Evolutionary conservation across 768 basidiomycete genomes (phyloP).

Genomic region (Dioszegia aurantiaca): DNA sequence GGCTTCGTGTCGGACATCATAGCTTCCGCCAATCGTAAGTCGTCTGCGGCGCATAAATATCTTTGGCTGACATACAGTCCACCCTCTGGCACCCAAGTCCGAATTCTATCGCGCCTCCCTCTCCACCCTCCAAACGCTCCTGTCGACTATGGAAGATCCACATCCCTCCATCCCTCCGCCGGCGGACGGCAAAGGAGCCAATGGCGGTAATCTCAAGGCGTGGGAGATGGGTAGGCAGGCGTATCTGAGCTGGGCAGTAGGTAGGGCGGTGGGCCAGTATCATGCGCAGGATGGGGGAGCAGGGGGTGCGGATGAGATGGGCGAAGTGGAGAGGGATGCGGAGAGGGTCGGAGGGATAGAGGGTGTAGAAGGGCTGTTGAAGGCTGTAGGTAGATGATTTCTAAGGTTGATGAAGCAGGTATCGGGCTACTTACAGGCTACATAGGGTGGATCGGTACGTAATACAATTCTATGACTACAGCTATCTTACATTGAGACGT

Average conservation of each 20-base stretch:
- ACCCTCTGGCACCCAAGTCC: slow-evolving; percentile 25
- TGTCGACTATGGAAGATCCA: slow-evolving; percentile 57
- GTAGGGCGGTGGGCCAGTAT: slow-evolving; percentile 14
- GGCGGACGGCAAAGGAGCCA: slow-evolving; percentile 40
- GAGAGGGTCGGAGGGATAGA: slow-evolving; percentile 12
- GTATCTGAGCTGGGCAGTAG: slow-evolving; percentile 73
- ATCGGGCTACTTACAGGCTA: too few relatives aligned
- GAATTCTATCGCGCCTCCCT: slow-evolving; percentile 45
- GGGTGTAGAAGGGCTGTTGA: slow-evolving; percentile 19
- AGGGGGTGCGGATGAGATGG: slow-evolving; percentile 15
- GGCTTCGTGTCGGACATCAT: slow-evolving; percentile 44
- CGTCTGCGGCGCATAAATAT: not conserved
- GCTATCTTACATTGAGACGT: too few relatives aligned
- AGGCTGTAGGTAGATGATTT: slow-evolving; percentile 10
- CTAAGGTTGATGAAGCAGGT: too few relatives aligned
- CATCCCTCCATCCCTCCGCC: slow-evolving; percentile 53
- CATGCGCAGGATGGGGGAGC: not conserved
- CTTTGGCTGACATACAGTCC: slow-evolving; percentile 21
- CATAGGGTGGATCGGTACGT: too few relatives aligned
- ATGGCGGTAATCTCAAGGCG: slow-evolving; percentile 62
- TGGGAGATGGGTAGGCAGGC: slow-evolving; percentile 76
- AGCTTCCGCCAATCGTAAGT: slow-evolving; percentile 40
- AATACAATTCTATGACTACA: too few relatives aligned
- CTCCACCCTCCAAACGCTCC: slow-evolving; percentile 55
- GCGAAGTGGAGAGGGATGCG: slow-evolving; percentile 24